Conservation (phyloP, 1,284 basidiomycete genomes). For the Trichosporon coremiiforme region DNA sequence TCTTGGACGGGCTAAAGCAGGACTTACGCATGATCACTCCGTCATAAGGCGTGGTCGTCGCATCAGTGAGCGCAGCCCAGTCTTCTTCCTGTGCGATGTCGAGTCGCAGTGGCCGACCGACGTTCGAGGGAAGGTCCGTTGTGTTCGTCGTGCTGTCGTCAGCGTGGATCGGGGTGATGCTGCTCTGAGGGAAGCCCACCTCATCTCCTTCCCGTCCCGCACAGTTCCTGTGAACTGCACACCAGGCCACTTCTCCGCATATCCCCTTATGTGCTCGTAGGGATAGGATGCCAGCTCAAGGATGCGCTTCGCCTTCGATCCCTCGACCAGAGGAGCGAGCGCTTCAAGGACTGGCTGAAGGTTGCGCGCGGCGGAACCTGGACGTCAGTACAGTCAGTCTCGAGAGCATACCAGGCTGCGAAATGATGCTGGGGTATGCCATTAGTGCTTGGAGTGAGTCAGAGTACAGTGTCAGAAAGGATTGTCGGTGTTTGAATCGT, state of each 20-base stretch:
- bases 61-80: slow-evolving; percentile 27
- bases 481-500: background rate
- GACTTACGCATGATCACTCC: slow-evolving; percentile 38
- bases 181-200: slow-evolving; percentile 28
- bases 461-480: background rate
- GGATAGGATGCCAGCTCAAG: slow-evolving; percentile 45
- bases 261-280: slow-evolving; percentile 42
- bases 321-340: slow-evolving; percentile 33
- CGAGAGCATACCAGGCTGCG: slow-evolving; percentile 33
- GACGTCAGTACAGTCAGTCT: slow-evolving; percentile 4
- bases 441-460: slow-evolving; percentile 19
- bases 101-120: slow-evolving; percentile 29
- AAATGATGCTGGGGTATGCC: slow-evolving; percentile 43
- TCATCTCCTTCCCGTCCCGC: slow-evolving; percentile 35
- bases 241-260: slow-evolving; percentile 33
- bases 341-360: slow-evolving; percentile 37
- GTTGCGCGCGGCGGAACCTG: slow-evolving; percentile 44
- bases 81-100: slow-evolving; percentile 32
- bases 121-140: slow-evolving; percentile 27
- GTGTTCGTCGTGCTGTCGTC: slow-evolving; percentile 13
- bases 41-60: slow-evolving; percentile 19
- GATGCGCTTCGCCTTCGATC: slow-evolving; percentile 21
- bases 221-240: slow-evolving; percentile 41
- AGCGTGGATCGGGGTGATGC: background rate
- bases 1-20: no score